Percentiles rank a stretch among this genome's conserved stretches.
phyloP scores from a whole-genome alignment of 2,329 filamentous ascomycete species.

The Pyrenophora teres region DNA sequence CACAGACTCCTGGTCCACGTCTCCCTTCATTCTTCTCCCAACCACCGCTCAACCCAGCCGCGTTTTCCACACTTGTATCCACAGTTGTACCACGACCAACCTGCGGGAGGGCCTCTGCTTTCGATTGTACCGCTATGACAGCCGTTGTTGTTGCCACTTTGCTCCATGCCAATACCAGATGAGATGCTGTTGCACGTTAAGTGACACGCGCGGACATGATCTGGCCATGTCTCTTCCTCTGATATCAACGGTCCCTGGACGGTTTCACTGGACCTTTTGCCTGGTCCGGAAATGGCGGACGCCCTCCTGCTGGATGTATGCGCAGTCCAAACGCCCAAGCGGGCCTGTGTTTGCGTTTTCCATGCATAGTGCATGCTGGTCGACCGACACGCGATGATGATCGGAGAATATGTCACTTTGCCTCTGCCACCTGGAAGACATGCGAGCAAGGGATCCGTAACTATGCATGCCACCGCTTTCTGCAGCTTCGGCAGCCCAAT shows the following conservation, averaged over 20 bases:
- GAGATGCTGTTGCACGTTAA: slow-evolving; percentile 15
- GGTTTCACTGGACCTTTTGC: background rate
- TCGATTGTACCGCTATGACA: slow-evolving; percentile 30
- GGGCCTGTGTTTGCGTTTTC: slow-evolving; percentile 4
- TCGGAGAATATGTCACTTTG: slow-evolving; percentile 23
- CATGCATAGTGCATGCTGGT: slow-evolving; percentile 22
- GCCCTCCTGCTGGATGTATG: slow-evolving; percentile 6
- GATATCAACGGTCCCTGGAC: background rate
- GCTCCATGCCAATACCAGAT: slow-evolving; percentile 1
- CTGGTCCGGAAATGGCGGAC: background rate
- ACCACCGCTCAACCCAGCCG: slow-evolving; percentile 19
- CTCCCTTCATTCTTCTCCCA: slow-evolving; percentile 26
- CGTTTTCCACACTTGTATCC: background rate
- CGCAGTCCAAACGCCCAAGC: slow-evolving; percentile 5
- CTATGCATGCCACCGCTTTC: slow-evolving; percentile 41
- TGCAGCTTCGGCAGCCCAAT: slow-evolving; percentile 28
- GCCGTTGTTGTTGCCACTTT: slow-evolving; percentile 27
- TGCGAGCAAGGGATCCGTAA: slow-evolving; percentile 36
- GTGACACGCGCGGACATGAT: slow-evolving; percentile 11
- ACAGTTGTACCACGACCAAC: slow-evolving; percentile 22
- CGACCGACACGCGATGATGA: slow-evolving; percentile 14
- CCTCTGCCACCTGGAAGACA: slow-evolving; percentile 27
- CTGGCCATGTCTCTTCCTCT: slow-evolving; percentile 2
- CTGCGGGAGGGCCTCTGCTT: slow-evolving; percentile 22
- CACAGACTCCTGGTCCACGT: slow-evolving; percentile 20